Conservation (phyloP, 1,284 basidiomycete genomes). For the Blastosporella zonata region DNA sequence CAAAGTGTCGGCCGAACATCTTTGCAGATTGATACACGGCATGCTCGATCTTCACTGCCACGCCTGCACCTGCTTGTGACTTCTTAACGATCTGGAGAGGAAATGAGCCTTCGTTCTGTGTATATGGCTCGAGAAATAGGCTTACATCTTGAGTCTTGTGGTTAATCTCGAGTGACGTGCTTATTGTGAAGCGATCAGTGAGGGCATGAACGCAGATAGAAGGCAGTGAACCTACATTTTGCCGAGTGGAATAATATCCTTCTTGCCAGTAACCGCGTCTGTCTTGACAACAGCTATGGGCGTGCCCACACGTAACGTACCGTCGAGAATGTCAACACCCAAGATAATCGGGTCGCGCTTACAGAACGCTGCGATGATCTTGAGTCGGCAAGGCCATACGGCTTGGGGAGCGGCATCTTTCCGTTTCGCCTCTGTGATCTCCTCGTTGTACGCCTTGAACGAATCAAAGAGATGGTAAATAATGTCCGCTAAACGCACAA, state of each 20-base stretch:
- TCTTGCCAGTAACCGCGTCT: slow-evolving; percentile 85
- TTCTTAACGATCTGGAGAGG: slow-evolving; percentile 81
- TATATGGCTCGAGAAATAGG: slow-evolving; percentile 8
- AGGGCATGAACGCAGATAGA: slow-evolving; percentile 1
- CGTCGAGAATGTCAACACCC: slow-evolving; percentile 96
- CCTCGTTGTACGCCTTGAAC: slow-evolving; percentile 94
- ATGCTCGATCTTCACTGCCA: slow-evolving; percentile 98
- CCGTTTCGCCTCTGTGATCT: slow-evolving; percentile 91
- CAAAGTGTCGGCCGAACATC: slow-evolving; percentile 93
- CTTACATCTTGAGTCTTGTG: slow-evolving; percentile 78
- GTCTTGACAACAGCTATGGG: slow-evolving; percentile 93
- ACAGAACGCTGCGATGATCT: slow-evolving; percentile 90
- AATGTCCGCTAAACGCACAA: slow-evolving; percentile 71
- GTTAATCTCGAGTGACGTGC: slow-evolving; percentile 94
- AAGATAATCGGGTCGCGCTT: slow-evolving; percentile 98
- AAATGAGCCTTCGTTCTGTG: slow-evolving; percentile 19
- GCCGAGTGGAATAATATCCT: slow-evolving; percentile 88
- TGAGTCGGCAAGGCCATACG: slow-evolving; percentile 95
- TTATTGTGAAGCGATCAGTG: slow-evolving; percentile 28
- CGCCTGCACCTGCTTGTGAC: slow-evolving; percentile 90
- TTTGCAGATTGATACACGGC: slow-evolving; percentile 95
- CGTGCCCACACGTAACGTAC: slow-evolving; percentile 90
- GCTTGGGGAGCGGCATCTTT: slow-evolving; percentile 92
- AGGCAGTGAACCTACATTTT: slow-evolving; percentile 72
- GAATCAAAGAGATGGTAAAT: slow-evolving; percentile 99